Base-by-base conservation (phyloP, 345 rosid genomes). In the Trapa bicornis region DNA sequence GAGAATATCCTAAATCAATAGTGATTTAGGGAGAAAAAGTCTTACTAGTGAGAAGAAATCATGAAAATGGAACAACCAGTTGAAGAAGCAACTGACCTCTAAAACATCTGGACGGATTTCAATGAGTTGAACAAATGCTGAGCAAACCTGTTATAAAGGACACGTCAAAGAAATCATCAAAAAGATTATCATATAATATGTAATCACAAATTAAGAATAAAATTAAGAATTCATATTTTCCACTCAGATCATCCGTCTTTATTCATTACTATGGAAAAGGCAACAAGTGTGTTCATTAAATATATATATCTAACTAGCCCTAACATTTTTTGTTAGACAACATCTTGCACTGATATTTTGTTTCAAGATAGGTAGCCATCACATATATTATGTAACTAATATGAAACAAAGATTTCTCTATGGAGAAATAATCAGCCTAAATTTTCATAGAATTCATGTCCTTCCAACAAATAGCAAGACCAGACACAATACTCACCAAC, bases 121-220 rank as follows among this genome's bases (percentile, higher is more conserved):
- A 67, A 85, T 80, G 70, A 94, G 87, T 77, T 89, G 92, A 72
- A 87, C 91, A 80, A 94, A 91, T 71, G 99, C 97, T 68, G 90
- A 85, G 76, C 96, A 94, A 67, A 91, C 99, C 97, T 94, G 83
- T 75, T 65, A 70, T 52, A 29, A 52, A 16, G 13, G 57, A 52
- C n/a, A 52, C n/a, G 13, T 52, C n/a, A 11, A 14, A 48, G 53
- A 48, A 48, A 11, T 48, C 53, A 48, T 3, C 29, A 22, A 48
- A 48, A 14, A 9, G 15, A 3, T 48, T 42, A 42, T 3, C 4
- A 14, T 14, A 48, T 48, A 14, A 14, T 11, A 48, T 14, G 15
- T 48, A 11, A 9, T 3, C 53, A 3, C 53, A 48, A 1, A 1
- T 48, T 3, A 48, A 9, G 53, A 11, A 42, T 42, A 42, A 8